Evolutionary conservation across 768 basidiomycete species (phyloP).

Genomic region (Suillus occidentalis): DNA sequence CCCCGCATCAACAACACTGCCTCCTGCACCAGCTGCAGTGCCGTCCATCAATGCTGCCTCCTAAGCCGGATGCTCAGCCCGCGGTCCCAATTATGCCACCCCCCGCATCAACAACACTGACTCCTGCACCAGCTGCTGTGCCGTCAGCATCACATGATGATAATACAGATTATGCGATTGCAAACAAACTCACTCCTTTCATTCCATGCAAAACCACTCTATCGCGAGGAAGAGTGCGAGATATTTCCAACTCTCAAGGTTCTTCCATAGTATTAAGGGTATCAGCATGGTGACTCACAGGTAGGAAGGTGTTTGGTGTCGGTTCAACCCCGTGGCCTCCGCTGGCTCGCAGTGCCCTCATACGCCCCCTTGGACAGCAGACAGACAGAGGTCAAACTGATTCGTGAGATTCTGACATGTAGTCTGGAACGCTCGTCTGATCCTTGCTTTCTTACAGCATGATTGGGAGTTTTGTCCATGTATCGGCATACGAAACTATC

Average conservation of each 20-base stretch:
- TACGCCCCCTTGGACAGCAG: conserved; percentile 33
- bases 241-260: conserved; percentile 52
- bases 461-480: conserved; percentile 21
- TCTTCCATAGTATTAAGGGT: not conserved
- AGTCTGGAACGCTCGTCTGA: conserved; percentile 9
- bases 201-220: conserved; percentile 66
- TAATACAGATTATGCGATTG: conserved; percentile 37
- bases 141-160: too few species aligned
- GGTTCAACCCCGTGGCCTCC: conserved; percentile 48
- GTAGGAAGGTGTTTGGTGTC: conserved; percentile 38
- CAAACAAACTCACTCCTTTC: conserved; percentile 49
- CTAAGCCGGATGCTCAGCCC: too few species aligned
- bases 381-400: conserved; percentile 25
- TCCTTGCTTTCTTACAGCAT: conserved; percentile 15
- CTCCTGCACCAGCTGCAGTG: too few species aligned
- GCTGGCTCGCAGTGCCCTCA: conserved; percentile 36
- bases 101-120: too few species aligned
- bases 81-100: too few species aligned
- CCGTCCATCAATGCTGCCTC: too few species aligned
- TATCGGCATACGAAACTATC: conserved; percentile 25
- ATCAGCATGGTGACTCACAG: conserved; percentile 6
- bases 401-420: conserved; percentile 15
- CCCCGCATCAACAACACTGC: too few species aligned
- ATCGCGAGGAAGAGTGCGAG: conserved; percentile 63
- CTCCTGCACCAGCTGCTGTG: too few species aligned